Percentiles rank a stretch among this genome's conserved stretches.
phyloP scores from a whole-genome alignment of 2,329 filamentous ascomycete genomes.

The Arachnomyces sp. region DNA sequence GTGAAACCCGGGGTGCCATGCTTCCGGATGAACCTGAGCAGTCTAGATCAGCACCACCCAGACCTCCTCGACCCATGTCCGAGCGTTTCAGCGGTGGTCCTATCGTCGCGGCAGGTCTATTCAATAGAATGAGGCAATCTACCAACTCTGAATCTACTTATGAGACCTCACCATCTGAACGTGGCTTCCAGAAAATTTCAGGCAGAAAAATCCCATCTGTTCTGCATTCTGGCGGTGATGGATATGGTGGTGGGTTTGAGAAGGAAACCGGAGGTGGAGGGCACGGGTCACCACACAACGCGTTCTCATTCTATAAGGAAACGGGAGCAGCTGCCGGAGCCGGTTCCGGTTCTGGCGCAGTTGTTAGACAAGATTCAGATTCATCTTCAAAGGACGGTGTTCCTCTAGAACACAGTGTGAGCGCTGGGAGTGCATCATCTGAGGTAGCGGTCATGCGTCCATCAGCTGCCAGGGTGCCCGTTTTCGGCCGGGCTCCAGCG shows the following conservation, averaged over 20 bases:
- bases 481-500: slow-evolving; percentile 30
- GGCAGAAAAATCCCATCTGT: slow-evolving; percentile 42
- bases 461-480: slow-evolving; percentile 36
- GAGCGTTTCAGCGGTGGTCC: slow-evolving; percentile 32
- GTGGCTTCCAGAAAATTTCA: slow-evolving; percentile 44
- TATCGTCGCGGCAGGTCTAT: slow-evolving; percentile 31
- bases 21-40: slow-evolving; percentile 15
- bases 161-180: slow-evolving; percentile 32
- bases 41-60: no score
- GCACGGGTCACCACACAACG: background rate
- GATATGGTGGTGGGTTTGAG: slow-evolving; percentile 31
- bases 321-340: slow-evolving; percentile 10
- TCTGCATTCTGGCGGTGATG: slow-evolving; percentile 40
- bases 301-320: slow-evolving; percentile 3
- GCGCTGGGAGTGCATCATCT: slow-evolving; percentile 13
- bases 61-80: slow-evolving; percentile 23
- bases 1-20: slow-evolving; percentile 16
- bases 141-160: slow-evolving; percentile 20
- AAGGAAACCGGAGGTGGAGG: slow-evolving; percentile 15
- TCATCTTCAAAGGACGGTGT: no score
- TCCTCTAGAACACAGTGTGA: background rate
- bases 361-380: slow-evolving; percentile 6
- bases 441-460: slow-evolving; percentile 33
- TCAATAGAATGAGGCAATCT: slow-evolving; percentile 35
- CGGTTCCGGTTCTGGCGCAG: slow-evolving; percentile 10